phyloP scores from a whole-genome alignment of 2,329 filamentous ascomycete species.

The Pestalotiopsis sp. region DNA sequence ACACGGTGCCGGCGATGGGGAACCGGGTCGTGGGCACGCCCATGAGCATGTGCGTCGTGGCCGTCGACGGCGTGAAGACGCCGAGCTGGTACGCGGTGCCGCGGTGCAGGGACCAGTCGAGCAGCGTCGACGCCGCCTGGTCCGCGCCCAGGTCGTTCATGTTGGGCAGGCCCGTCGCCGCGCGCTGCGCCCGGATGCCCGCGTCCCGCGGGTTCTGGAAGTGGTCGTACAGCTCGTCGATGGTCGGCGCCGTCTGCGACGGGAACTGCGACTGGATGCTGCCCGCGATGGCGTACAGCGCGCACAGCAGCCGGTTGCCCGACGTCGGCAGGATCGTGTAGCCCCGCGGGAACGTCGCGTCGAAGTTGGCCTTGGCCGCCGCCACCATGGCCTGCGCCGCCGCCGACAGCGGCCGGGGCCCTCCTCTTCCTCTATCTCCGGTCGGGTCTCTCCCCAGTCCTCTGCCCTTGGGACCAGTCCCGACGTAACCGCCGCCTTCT shows the following conservation, averaged over 20 bases:
- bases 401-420: slow-evolving; percentile 16
- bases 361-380: not conserved
- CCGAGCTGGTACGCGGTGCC: slow-evolving; percentile 7
- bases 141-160: slow-evolving; percentile 11
- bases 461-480: no score
- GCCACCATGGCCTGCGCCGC: slow-evolving; percentile 21
- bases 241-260: not conserved
- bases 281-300: slow-evolving; percentile 12
- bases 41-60: not conserved
- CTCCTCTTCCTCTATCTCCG: not conserved
- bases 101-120: not conserved
- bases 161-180: slow-evolving; percentile 3
- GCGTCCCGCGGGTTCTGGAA: not conserved
- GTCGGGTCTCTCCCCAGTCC: no score
- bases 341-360: slow-evolving; percentile 17
- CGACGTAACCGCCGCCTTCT: no score
- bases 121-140: slow-evolving; percentile 11
- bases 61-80: not conserved
- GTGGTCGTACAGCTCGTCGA: not conserved
- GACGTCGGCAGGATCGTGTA: slow-evolving; percentile 5
- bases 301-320: not conserved
- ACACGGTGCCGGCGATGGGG: not conserved
- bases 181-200: not conserved
- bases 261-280: slow-evolving; percentile 15
- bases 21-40: not conserved